These are phyloP conservation scores for Mycoemilia scoparia DNA, from an alignment of 192 early-diverging fungal genomes.

Conservation along the genomic window DNA sequence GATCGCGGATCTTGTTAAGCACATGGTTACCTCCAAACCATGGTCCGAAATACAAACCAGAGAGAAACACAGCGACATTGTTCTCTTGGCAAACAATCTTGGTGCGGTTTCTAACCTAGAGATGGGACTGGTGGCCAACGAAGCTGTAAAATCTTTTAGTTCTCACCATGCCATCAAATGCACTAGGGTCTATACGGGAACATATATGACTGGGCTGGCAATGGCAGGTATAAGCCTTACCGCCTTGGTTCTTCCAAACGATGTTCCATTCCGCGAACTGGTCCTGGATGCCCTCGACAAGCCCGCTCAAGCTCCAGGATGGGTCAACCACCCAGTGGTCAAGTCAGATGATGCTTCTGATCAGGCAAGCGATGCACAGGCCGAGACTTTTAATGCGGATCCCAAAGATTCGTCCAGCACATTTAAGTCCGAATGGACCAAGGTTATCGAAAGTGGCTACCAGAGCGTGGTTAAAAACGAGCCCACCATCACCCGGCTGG, in stretches of 20 bases:
- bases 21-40: slow-evolving; percentile 28
- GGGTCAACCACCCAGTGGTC: slow-evolving; percentile 32
- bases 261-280: slow-evolving; percentile 7
- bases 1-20: slow-evolving; percentile 33
- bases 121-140: slow-evolving; percentile 46
- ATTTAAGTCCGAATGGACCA: slow-evolving; percentile 25
- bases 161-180: slow-evolving; percentile 12
- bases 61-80: slow-evolving; percentile 18
- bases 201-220: slow-evolving; percentile 63
- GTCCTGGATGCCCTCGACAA: slow-evolving; percentile 35
- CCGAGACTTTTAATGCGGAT: background rate
- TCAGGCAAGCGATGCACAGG: slow-evolving; percentile 4
- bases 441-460: slow-evolving; percentile 25
- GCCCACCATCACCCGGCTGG: slow-evolving; percentile 47
- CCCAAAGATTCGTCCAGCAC: slow-evolving; percentile 8
- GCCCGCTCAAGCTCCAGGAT: slow-evolving; percentile 38
- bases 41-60: slow-evolving; percentile 15
- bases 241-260: slow-evolving; percentile 37
- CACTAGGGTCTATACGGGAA: slow-evolving; percentile 43
- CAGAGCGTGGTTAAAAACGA: slow-evolving; percentile 25
- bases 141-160: slow-evolving; percentile 35
- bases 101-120: slow-evolving; percentile 58
- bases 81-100: slow-evolving; percentile 73
- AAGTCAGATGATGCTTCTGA: slow-evolving; percentile 19
- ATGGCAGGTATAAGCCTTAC: slow-evolving; percentile 66